phyloP scores from a whole-genome alignment of 1,284 basidiomycete species.

The Boletus semigastroideus region DNA sequence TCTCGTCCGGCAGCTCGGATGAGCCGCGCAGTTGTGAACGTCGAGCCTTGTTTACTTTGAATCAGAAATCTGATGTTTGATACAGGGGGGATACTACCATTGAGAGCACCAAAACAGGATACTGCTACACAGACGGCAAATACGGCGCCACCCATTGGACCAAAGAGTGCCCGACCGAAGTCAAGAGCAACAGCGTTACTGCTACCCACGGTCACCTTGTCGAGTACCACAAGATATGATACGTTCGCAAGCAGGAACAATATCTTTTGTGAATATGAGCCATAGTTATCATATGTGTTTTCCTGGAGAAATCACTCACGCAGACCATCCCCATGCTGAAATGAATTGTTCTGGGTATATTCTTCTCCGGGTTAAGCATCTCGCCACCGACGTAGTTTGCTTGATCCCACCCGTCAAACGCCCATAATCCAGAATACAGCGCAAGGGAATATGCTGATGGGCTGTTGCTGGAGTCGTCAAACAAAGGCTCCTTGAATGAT shows the following conservation, averaged over 20 bases:
- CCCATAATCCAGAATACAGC: slow-evolving; percentile 94
- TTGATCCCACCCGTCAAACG: slow-evolving; percentile 94
- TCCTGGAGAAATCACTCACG: slow-evolving; percentile 38
- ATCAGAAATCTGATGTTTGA: slow-evolving; percentile 8
- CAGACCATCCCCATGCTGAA: slow-evolving; percentile 80
- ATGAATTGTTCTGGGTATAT: slow-evolving; percentile 90
- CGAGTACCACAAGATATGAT: slow-evolving; percentile 93
- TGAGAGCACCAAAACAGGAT: slow-evolving; percentile 91
- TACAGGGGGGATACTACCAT: slow-evolving; percentile 48
- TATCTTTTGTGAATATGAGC: slow-evolving; percentile 36
- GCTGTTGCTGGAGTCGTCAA: slow-evolving; percentile 72
- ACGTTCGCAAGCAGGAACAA: slow-evolving; percentile 85
- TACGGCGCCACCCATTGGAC: slow-evolving; percentile 79
- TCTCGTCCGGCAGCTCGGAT: slow-evolving; percentile 90
- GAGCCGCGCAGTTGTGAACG: slow-evolving; percentile 82
- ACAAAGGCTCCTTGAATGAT: slow-evolving; percentile 66
- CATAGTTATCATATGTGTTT: not conserved
- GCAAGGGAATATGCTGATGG: slow-evolving; percentile 90
- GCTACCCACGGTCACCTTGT: slow-evolving; percentile 68
- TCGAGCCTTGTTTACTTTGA: slow-evolving; percentile 49
- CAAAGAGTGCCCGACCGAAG: slow-evolving; percentile 87
- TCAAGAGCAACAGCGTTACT: slow-evolving; percentile 95
- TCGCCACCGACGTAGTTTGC: slow-evolving; percentile 92
- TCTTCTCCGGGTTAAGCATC: slow-evolving; percentile 81
- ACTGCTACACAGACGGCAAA: slow-evolving; percentile 92